Evolutionary conservation across 2,329 filamentous ascomycete species (phyloP).

Genomic region (Xylariaceae sp.): DNA sequence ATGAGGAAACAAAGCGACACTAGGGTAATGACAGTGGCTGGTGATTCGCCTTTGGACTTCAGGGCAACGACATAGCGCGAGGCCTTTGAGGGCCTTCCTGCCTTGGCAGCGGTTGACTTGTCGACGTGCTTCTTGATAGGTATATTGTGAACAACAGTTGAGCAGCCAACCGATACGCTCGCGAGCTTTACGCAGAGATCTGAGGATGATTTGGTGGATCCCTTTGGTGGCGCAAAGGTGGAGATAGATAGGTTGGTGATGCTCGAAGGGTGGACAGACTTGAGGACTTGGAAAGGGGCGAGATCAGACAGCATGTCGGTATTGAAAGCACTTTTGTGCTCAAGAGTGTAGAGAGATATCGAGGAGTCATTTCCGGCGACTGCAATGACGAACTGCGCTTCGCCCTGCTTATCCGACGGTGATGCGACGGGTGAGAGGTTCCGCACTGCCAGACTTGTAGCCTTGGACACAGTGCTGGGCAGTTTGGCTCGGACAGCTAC

Average conservation of each 20-base stretch:
- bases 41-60: slow-evolving; percentile 60
- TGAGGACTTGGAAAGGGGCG: slow-evolving; percentile 59
- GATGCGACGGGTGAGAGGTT: slow-evolving; percentile 66
- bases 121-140: slow-evolving; percentile 62
- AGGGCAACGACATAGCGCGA: slow-evolving; percentile 74
- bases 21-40: slow-evolving; percentile 58
- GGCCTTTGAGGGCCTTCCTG: slow-evolving; percentile 52
- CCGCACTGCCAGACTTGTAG: slow-evolving; percentile 78
- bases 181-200: slow-evolving; percentile 76
- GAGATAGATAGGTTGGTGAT: slow-evolving; percentile 68
- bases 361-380: slow-evolving; percentile 82
- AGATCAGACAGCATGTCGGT: slow-evolving; percentile 61
- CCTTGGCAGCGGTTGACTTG: slow-evolving; percentile 42
- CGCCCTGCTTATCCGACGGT: slow-evolving; percentile 58
- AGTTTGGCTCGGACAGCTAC: slow-evolving; percentile 63
- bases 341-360: slow-evolving; percentile 78
- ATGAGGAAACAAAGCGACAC: slow-evolving; percentile 64
- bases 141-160: slow-evolving; percentile 79
- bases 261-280: slow-evolving; percentile 60
- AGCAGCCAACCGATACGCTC: slow-evolving; percentile 81
- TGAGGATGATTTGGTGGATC: slow-evolving; percentile 54
- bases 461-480: slow-evolving; percentile 72
- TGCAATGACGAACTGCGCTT: slow-evolving; percentile 80
- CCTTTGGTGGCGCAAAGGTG: slow-evolving; percentile 58
- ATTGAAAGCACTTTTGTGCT: slow-evolving; percentile 61